These are phyloP conservation scores for Ciborinia camelliae DNA, from an alignment of 2,329 filamentous ascomycete genomes.

Conservation along the genomic window DNA sequence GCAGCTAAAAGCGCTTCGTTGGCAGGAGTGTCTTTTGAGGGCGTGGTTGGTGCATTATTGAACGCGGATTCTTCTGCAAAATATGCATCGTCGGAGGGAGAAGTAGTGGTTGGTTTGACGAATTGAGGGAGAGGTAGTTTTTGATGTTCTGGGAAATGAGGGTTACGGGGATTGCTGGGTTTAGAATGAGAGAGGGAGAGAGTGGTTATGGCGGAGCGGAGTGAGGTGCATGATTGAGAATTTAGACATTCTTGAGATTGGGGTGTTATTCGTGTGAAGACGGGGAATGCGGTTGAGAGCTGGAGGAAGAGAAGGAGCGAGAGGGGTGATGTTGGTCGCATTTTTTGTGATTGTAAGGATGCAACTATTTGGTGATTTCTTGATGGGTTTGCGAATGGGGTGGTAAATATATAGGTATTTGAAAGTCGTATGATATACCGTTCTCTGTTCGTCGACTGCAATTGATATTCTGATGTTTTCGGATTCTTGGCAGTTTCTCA, in stretches of 20 bases:
- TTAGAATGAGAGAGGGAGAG: background rate
- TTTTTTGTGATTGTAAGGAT: slow-evolving; percentile 5
- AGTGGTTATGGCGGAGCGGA: background rate
- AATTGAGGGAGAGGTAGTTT: slow-evolving; percentile 6
- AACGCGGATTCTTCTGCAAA: slow-evolving; percentile 22
- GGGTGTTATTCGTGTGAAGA: background rate
- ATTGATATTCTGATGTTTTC: slow-evolving; percentile 1
- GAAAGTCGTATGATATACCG: background rate
- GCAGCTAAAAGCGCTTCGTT: slow-evolving; percentile 28
- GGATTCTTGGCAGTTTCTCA: background rate
- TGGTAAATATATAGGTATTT: background rate
- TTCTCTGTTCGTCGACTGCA: background rate
- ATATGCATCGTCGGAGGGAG: background rate
- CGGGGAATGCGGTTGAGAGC: slow-evolving; percentile 23
- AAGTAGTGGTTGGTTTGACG: background rate
- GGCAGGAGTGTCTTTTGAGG: slow-evolving; percentile 24
- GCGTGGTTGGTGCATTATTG: slow-evolving; percentile 32
- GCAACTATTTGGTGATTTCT: background rate
- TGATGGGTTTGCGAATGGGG: background rate
- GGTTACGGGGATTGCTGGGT: slow-evolving; percentile 19
- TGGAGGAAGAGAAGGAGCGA: slow-evolving; percentile 23
- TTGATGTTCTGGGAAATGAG: slow-evolving; percentile 33
- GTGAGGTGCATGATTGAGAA: background rate
- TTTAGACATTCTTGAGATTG: slow-evolving; percentile 4
- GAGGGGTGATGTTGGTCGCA: slow-evolving; percentile 16